Base-by-base conservation (phyloP, 176 grass and related monocot species). In the Aegilops speltoides region DNA sequence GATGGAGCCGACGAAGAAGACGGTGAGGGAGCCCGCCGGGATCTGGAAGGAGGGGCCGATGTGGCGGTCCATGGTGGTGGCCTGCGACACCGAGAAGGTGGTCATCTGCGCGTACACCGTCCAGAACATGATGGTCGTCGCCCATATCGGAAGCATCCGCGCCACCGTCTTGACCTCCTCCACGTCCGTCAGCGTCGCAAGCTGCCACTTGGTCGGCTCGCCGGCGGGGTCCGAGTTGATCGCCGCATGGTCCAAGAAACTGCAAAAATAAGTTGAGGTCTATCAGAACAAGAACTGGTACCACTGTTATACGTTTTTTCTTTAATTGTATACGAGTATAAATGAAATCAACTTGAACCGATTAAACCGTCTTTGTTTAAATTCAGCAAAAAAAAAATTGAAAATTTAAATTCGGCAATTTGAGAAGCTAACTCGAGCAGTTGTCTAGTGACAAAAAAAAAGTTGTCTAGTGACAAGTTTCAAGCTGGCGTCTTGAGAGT, bases 121-220 rank as follows among this genome's bases (percentile, higher is more conserved):
- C 97, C 97, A 99, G 89, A 99, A 99, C 87, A 96, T 94, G 88
- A 99, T 96, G 3, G 94, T 99, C 12, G 92, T 96, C 7, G 97
- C 94, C 94, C 94, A 99, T 59, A 94, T 99, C 0, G 94, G 97
- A 4, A 99, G 84, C 97, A 99, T 99, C 38, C 87, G 75, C 56
- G 66, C 64, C 70, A 99, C 87, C 60, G 82, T 86, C 73, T 99
- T 99, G 68, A 99, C 97, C 73, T 99, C 97, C 79, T 99, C 94
- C 3, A 99, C 92, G 80, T 99, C 94, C 12, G 97, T 99, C 28
- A 99, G 63, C 10, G 97, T 93, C 19, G 92, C 80, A 20, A 99
- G 83, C 3, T 67, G 79, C 97, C 97, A 94, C 79, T 94, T 96
- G 79, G 52, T 91, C 20, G 76, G 72, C 77, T 81, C 56, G 0